These are phyloP conservation scores for Mycena albidolilacea DNA, from an alignment of 768 basidiomycete species.

Conservation along the genomic window DNA sequence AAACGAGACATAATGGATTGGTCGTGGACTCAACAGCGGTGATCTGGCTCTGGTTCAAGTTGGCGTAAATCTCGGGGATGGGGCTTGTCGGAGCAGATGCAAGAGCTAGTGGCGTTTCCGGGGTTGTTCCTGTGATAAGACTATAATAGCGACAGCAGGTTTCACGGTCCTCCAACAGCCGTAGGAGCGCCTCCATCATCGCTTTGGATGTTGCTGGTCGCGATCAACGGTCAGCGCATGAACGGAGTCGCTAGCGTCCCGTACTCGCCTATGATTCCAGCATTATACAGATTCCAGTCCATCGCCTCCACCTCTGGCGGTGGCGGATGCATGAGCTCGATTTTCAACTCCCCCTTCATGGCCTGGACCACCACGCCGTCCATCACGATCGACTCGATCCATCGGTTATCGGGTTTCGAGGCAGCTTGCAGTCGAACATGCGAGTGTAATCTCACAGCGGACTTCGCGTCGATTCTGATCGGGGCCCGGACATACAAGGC, in stretches of 20 bases:
- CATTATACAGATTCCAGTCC: slow-evolving; percentile 77
- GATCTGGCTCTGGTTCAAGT: slow-evolving; percentile 70
- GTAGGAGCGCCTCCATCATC: slow-evolving; percentile 74
- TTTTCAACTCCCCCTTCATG: slow-evolving; percentile 65
- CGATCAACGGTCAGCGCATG: background rate
- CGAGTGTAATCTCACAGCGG: slow-evolving; percentile 70
- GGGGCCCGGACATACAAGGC: slow-evolving; percentile 61
- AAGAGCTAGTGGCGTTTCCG: slow-evolving; percentile 8
- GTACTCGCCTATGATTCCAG: slow-evolving; percentile 67
- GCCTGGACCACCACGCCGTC: slow-evolving; percentile 75
- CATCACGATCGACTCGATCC: slow-evolving; percentile 61
- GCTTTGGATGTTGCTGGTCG: slow-evolving; percentile 70
- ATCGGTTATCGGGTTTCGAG: slow-evolving; percentile 67
- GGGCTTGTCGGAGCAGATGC: background rate
- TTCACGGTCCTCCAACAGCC: slow-evolving; percentile 58
- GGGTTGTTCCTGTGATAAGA: slow-evolving; percentile 58
- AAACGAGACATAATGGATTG: slow-evolving; percentile 68
- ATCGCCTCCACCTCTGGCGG: slow-evolving; percentile 73
- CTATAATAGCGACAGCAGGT: slow-evolving; percentile 66
- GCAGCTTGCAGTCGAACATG: slow-evolving; percentile 75
- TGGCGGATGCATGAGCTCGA: slow-evolving; percentile 68
- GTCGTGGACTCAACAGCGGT: slow-evolving; percentile 62
- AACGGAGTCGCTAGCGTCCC: background rate
- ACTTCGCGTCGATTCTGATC: slow-evolving; percentile 68
- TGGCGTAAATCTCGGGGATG: slow-evolving; percentile 9